A percentile compares a stretch with the other conserved stretches of the same genome.
Conservation (phyloP, 768 basidiomycete species). For the Cystofilobasidium capitatum region DNA sequence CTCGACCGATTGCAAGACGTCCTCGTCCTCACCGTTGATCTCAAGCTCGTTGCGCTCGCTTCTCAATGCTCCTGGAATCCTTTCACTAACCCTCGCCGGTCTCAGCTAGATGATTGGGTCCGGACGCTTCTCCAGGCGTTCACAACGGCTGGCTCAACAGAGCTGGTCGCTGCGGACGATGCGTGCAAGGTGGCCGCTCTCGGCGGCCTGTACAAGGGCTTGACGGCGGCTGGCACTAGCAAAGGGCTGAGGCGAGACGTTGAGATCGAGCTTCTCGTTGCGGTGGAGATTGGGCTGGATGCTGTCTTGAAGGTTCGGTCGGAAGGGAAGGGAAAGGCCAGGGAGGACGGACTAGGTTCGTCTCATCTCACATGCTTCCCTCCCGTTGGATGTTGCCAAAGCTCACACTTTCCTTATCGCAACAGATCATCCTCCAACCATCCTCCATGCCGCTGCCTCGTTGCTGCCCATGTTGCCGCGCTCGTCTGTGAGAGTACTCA, state of each 20-base stretch:
- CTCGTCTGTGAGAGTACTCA: background rate
- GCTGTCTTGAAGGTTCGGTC: background rate
- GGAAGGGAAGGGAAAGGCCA: background rate
- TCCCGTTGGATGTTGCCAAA: background rate
- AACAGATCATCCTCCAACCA: background rate
- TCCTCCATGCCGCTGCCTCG: background rate
- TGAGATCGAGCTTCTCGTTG: background rate
- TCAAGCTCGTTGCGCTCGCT: slow-evolving; percentile 3
- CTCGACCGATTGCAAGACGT: background rate
- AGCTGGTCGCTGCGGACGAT: background rate
- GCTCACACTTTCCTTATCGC: background rate
- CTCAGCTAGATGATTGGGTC: background rate
- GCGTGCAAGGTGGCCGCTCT: background rate
- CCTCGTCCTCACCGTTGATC: background rate
- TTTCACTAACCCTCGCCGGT: background rate
- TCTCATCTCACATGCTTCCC: background rate
- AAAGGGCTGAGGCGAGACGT: background rate
- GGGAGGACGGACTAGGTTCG: background rate
- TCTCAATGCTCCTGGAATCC: background rate
- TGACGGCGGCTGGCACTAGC: background rate
- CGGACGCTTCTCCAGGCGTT: background rate
- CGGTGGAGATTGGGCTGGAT: background rate
- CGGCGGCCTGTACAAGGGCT: background rate
- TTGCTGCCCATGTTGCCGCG: background rate
- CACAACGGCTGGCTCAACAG: background rate